These are phyloP conservation scores for Tritrichomonas foetus DNA, from an alignment of 208 protist species.

Conservation along the genomic window DNA sequence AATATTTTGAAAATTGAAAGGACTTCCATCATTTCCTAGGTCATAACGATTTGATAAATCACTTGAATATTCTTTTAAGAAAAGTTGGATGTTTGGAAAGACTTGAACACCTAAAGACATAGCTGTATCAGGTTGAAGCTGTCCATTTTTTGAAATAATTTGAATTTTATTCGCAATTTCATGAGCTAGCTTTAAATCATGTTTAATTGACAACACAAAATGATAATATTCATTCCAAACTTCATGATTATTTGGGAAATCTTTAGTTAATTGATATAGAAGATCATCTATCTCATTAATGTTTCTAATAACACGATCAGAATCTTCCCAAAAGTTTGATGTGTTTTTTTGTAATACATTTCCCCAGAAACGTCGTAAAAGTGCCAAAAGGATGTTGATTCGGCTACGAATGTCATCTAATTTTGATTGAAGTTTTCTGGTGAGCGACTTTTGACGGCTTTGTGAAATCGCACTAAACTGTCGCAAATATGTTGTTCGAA, in stretches of 20 bases:
- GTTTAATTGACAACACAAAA: neutral
- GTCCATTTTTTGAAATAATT: neutral
- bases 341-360: neutral
- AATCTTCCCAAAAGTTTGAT: neutral
- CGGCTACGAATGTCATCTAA: neutral
- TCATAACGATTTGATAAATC: too few relatives aligned
- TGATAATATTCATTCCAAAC: neutral
- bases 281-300: neutral
- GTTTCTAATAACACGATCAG: too few relatives aligned
- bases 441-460: neutral
- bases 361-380: neutral
- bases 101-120: neutral
- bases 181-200: neutral
- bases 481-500: neutral
- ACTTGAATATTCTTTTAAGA: too few relatives aligned
- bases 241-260: neutral
- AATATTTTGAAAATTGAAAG: too few relatives aligned
- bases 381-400: neutral
- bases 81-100: too few relatives aligned
- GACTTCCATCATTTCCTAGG: too few relatives aligned
- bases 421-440: neutral
- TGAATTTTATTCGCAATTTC: neutral
- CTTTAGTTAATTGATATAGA: neutral
- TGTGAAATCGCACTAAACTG: neutral
- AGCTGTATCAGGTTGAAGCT: neutral